Evolutionary conservation across 345 rosid species (phyloP).

Genomic region (Sisymbrium altissimum): DNA sequence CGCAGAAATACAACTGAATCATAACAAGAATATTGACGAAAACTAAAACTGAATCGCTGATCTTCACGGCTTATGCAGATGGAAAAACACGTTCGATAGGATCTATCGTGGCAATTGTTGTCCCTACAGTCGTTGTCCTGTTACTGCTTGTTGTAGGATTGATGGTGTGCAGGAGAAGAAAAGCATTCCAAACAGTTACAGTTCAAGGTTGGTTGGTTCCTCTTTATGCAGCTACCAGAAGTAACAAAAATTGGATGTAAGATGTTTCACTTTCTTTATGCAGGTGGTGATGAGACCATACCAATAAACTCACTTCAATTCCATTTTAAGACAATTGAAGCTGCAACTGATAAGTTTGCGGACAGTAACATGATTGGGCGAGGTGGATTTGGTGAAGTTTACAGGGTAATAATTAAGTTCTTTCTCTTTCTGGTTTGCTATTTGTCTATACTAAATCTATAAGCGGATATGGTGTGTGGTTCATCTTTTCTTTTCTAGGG

Average conservation of each 20-base stretch:
- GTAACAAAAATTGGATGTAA: not conserved
- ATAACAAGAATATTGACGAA: not conserved
- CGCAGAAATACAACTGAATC: not conserved
- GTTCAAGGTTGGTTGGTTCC: conserved; percentile 13
- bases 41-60: not conserved
- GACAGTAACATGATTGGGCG: conserved; percentile 46
- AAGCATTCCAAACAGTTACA: not conserved
- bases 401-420: conserved; percentile 38
- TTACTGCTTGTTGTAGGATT: not conserved
- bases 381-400: conserved; percentile 73
- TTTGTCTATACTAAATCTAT: not conserved
- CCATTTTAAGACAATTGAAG: conserved; percentile 31
- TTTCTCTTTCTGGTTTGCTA: not conserved
- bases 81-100: not conserved
- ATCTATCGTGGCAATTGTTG: not conserved
- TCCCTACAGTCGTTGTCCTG: not conserved
- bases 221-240: not conserved
- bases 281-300: conserved; percentile 30
- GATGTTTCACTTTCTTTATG: not conserved
- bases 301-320: conserved; percentile 37
- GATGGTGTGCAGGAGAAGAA: not conserved
- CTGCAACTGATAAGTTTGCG: conserved; percentile 46
- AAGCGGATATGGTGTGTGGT: not conserved
- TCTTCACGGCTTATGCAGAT: conserved; percentile 1
- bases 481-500: conserved; percentile 34